phyloP scores from a whole-genome alignment of 495 filamentous ascomycete genomes.

The Margaritispora aquatica region DNA sequence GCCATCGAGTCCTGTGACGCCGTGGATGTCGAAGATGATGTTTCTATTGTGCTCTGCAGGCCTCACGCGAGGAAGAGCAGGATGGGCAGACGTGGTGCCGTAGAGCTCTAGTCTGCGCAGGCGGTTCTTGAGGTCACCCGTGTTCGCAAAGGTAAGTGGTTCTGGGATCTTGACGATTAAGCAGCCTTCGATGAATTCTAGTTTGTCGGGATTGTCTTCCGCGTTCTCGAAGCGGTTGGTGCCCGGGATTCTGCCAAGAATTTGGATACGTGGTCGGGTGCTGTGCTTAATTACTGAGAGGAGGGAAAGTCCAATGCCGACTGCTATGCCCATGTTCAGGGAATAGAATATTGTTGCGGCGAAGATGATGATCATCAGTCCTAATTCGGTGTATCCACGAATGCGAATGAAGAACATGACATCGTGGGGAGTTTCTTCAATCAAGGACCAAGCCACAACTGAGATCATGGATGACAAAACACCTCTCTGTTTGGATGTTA shows the following conservation, averaged over 20 bases:
- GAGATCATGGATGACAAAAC: constrained; percentile 92
- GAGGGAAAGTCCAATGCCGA: constrained; percentile 82
- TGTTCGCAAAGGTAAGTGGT: constrained; percentile 94
- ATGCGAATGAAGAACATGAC: constrained; percentile 84
- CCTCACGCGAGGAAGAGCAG: constrained; percentile 73
- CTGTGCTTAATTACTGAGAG: constrained; percentile 84
- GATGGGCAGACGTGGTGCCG: constrained; percentile 76
- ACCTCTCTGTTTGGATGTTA: constrained; percentile 63
- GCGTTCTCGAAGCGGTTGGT: constrained; percentile 84
- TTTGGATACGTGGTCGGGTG: constrained; percentile 92
- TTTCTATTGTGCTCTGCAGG: constrained; percentile 71
- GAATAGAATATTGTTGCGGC: constrained; percentile 89
- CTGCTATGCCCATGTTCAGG: constrained; percentile 76
- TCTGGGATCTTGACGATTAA: constrained; percentile 97
- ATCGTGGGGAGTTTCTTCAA: constrained; percentile 93
- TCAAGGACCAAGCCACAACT: constrained; percentile 87
- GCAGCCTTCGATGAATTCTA: constrained; percentile 88
- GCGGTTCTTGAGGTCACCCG: constrained; percentile 81
- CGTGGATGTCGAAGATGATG: constrained; percentile 94
- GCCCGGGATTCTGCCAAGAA: constrained; percentile 82
- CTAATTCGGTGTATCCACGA: constrained; percentile 75
- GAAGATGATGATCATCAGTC: constrained; percentile 86
- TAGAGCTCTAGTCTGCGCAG: constrained; percentile 81
- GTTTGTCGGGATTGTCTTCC: constrained; percentile 64
- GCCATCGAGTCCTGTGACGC: constrained; percentile 87